phyloP scores from a whole-genome alignment of 331 rosid genomes.

The Quercus lobata region DNA sequence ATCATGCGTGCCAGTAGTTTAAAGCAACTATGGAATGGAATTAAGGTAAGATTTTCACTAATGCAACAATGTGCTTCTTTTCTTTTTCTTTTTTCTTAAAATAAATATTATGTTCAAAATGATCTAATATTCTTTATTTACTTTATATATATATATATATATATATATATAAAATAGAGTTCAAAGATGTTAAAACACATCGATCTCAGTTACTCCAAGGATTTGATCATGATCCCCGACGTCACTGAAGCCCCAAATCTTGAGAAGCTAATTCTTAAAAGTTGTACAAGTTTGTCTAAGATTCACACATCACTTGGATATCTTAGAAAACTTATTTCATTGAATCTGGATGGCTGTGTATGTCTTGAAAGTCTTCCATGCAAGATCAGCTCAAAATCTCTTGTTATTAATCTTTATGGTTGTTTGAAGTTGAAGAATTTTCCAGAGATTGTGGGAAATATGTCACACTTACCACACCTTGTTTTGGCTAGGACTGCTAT shows the following conservation, averaged over 20 bases:
- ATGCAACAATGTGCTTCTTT: no score
- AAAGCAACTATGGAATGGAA: not conserved
- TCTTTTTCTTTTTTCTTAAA: no score
- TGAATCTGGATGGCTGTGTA: accelerated
- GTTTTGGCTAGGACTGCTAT: accelerated
- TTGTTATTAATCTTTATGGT: accelerated
- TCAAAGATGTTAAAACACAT: no score
- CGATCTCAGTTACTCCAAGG: no score
- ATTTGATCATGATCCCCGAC: no score
- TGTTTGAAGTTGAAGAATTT: no score
- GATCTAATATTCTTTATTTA: not conserved
- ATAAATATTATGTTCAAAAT: not conserved
- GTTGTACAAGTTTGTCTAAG: not conserved
- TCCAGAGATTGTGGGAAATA: no score
- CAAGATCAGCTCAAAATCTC: no score
- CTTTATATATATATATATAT: no score
- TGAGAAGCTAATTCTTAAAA: not conserved
- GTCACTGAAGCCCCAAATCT: not conserved
- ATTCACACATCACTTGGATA: not conserved
- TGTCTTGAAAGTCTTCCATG: no score
- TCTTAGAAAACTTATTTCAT: not conserved
- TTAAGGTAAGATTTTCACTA: not conserved
- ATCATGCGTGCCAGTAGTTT: not conserved
- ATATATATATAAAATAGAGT: no score
- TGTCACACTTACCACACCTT: accelerated